Percentiles rank a stretch among this genome's conserved stretches.
Conservation (phyloP, 2,329 filamentous ascomycete genomes). For the Pseudofabraea citricarpa region DNA sequence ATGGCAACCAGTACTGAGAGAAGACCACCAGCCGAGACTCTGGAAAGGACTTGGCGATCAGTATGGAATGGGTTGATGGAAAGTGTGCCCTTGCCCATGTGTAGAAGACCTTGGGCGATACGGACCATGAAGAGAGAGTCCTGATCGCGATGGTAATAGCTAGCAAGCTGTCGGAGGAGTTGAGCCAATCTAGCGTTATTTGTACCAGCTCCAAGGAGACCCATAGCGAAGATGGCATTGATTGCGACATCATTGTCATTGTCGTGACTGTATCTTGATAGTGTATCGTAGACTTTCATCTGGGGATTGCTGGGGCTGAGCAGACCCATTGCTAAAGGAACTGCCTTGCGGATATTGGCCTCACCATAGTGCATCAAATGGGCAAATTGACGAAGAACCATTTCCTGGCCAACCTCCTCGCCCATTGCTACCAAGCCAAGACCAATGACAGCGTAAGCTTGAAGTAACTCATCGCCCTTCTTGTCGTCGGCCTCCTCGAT, state of each 20-base stretch:
- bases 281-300: slow-evolving; percentile 99
- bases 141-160: slow-evolving; percentile 96
- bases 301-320: slow-evolving; percentile 97
- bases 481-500: slow-evolving; percentile 92
- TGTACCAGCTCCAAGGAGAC: slow-evolving; percentile 89
- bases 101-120: slow-evolving; percentile 92
- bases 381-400: slow-evolving; percentile 95
- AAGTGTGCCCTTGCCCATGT: slow-evolving; percentile 99
- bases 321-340: slow-evolving; percentile 93
- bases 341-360: slow-evolving; percentile 92
- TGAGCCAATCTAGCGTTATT: slow-evolving; percentile 97
- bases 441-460: slow-evolving; percentile 93
- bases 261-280: slow-evolving; percentile 96
- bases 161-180: slow-evolving; percentile 87
- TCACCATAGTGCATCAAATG: slow-evolving; percentile 99
- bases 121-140: slow-evolving; percentile 98
- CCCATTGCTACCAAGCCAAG: slow-evolving; percentile 96
- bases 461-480: slow-evolving; percentile 90
- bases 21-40: slow-evolving; percentile 83
- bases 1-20: slow-evolving; percentile 87
- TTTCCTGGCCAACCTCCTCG: slow-evolving; percentile 96
- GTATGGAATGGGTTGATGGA: slow-evolving; percentile 99
- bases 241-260: slow-evolving; percentile 97
- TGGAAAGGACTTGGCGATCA: slow-evolving; percentile 90
- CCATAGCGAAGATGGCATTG: slow-evolving; percentile 99